Evolutionary conservation across 108 stramenopile genomes (phyloP).

Genomic region (Cyclotella kingstonii): DNA sequence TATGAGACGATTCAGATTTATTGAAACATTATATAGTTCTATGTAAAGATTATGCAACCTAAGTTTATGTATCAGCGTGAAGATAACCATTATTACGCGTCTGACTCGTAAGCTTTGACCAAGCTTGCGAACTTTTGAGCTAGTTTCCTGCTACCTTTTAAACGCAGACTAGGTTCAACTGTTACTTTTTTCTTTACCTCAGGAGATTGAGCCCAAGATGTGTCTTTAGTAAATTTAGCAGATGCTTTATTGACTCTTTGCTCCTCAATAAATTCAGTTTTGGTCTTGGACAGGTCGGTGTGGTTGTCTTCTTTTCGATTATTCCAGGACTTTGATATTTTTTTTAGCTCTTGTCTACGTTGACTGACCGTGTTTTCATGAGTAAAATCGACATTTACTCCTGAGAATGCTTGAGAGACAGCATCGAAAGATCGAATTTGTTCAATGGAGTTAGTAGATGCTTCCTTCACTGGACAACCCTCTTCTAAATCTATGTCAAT

Average conservation of each 20-base stretch:
- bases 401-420: constrained; percentile 34
- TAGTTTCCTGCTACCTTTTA: constrained; percentile 36
- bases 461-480: too few species aligned
- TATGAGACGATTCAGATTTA: too few species aligned
- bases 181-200: constrained; percentile 19
- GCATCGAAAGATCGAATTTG: neutral
- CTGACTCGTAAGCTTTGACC: constrained; percentile 35
- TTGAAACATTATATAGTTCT: too few species aligned
- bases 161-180: constrained; percentile 26
- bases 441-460: neutral
- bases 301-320: constrained; percentile 2
- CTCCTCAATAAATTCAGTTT: neutral
- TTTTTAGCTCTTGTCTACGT: constrained; percentile 33
- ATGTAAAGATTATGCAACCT: neutral
- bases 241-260: neutral
- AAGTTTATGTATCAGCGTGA: neutral
- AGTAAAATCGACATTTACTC: constrained; percentile 28
- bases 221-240: neutral
- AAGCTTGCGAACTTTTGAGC: constrained; percentile 38
- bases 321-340: constrained; percentile 12
- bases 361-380: constrained; percentile 29
- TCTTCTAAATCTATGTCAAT: constrained; percentile 39
- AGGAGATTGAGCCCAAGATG: neutral
- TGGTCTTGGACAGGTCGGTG: neutral
- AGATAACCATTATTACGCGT: neutral